Percentiles rank a stretch among this genome's conserved stretches.
Evolutionary conservation across 2,329 filamentous ascomycete species (phyloP).

Genomic region (Colletotrichum sp.): DNA sequence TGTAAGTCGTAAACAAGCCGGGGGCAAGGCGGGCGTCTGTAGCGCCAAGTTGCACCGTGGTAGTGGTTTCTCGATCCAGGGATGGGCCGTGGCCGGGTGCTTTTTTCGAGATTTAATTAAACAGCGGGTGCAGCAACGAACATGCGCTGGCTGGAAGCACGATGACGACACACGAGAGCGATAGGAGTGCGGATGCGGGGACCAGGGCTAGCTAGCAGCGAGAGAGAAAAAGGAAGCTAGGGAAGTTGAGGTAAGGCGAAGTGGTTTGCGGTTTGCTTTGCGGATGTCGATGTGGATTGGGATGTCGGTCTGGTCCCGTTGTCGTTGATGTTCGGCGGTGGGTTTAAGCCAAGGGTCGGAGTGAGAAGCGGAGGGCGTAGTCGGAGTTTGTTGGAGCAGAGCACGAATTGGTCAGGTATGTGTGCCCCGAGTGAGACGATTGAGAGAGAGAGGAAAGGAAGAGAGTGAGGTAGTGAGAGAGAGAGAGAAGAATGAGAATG

Average conservation of each 20-base stretch:
- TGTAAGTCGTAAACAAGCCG: constrained; percentile 3
- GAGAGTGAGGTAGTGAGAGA: neutral
- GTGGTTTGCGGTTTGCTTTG: neutral
- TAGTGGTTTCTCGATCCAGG: constrained; percentile 1
- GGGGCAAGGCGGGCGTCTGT: neutral
- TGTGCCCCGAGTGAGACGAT: neutral
- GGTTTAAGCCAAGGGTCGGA: neutral
- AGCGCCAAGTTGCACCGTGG: constrained; percentile 1
- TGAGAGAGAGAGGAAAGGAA: neutral
- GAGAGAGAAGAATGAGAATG: neutral
- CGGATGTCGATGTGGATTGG: neutral
- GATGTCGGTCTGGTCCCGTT: neutral
- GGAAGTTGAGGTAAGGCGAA: neutral
- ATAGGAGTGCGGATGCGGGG: constrained; percentile 7
- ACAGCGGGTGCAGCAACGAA: neutral
- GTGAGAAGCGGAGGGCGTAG: neutral
- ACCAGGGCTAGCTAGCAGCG: neutral
- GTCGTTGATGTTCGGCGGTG: neutral
- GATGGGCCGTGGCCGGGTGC: neutral
- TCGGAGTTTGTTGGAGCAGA: neutral
- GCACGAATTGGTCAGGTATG: neutral
- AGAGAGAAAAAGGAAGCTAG: neutral
- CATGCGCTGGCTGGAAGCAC: constrained; percentile 9
- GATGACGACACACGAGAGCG: constrained; percentile 17
- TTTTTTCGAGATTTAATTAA: constrained; percentile 1